These are phyloP conservation scores for Glycine tomentella DNA, from an alignment of 306 rosid species.

Conservation along the genomic window DNA sequence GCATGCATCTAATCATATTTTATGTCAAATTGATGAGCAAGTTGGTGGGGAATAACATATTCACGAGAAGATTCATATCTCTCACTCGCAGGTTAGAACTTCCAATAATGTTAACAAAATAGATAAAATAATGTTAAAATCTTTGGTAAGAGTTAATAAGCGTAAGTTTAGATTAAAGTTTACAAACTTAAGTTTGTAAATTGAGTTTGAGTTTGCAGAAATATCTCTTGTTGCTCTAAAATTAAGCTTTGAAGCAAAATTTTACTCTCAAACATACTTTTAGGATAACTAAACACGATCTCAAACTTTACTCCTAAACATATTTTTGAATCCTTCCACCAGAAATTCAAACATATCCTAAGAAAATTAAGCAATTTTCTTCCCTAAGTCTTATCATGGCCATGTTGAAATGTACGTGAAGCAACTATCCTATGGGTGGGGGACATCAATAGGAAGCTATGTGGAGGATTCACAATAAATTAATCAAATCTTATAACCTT, in stretches of 20 bases:
- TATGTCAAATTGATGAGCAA: conserved; percentile 34
- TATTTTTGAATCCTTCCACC: too few relatives aligned
- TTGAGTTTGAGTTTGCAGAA: too few relatives aligned
- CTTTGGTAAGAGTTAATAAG: not conserved
- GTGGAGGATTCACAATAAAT: not conserved
- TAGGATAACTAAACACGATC: too few relatives aligned
- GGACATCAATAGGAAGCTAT: not conserved
- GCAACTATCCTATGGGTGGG: conserved; percentile 1
- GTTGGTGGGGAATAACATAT: conserved; percentile 28
- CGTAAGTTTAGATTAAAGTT: too few relatives aligned
- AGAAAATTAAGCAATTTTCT: conserved; percentile 1
- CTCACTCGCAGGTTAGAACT: conserved; percentile 27
- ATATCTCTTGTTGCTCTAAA: too few relatives aligned
- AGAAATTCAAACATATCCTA: too few relatives aligned
- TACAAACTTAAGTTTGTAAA: too few relatives aligned
- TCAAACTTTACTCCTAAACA: too few relatives aligned
- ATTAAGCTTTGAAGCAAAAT: too few relatives aligned
- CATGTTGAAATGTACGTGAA: conserved; percentile 19
- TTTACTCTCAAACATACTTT: too few relatives aligned
- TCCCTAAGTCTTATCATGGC: conserved; percentile 15
- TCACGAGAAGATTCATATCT: conserved; percentile 29
- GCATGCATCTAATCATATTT: conserved; percentile 39
- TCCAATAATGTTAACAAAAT: conserved; percentile 10
- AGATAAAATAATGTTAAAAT: not conserved
- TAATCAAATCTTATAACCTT: conserved; percentile 26